Evolutionary conservation across 2,329 filamentous ascomycete species (phyloP), one percentile per base, ranked within the genome.

Genomic region (Phymatotrichopsis omnivora): DNA sequence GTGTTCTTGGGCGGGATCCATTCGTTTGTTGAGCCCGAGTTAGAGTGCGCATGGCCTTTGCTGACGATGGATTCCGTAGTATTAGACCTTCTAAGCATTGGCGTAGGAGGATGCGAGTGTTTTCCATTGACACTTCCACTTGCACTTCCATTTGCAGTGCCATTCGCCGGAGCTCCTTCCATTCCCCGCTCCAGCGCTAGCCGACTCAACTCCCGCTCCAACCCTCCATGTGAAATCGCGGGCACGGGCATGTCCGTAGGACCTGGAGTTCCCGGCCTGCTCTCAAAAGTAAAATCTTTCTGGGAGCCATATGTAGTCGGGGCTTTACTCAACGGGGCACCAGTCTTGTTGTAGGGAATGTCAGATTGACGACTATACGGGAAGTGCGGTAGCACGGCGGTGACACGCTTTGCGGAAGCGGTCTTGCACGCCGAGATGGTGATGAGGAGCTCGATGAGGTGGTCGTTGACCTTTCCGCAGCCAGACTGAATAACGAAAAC

Each of bases 401-500:
- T 96, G 60, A 98, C 86, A 59, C 85, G 76, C 64, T 83, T 85
- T 23, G 91, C 91, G 30, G 87, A 95, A 58, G 86, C 86, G 10
- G 83, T 81, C 68, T 94, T 93, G 76, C 91, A 96, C 51, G 91
- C 91, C n/a, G 85, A 93, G 59, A 96, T 89, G 68, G 91, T 94
- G 68, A 96, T 95, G 64, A 93, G 83, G 38, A 96, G 78, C 63
- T 98, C 91, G 69, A 98, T 82, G 55, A 98, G 77, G 67, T 93
- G 80, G 67, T 98, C 91, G 63, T 98, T 98, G 67, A 95, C 85
- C 60, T 82, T 83, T 54, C 85, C 86, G 57, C 85, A 85, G 57
- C 85, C 86, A 31, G 85, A 91, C 67, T 96, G 89, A 60, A 98
- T 85, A 63, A 96, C 95, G 69, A 93, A 98, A 63, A 95, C 91